Evolutionary conservation across 1,139 yeast genomes (phyloP).

Genomic region (Hansenula lynferdii): DNA sequence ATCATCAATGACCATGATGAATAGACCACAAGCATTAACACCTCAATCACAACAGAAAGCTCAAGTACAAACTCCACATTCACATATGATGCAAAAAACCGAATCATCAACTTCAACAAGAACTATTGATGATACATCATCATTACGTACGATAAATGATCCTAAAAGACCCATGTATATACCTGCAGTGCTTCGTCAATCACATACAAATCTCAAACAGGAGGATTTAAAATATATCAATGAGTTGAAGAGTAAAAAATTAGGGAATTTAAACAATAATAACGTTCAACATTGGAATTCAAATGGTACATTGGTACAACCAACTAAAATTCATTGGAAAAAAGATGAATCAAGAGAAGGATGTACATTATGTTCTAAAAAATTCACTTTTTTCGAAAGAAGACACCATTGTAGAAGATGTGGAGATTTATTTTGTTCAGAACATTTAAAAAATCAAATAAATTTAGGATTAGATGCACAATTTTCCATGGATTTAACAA

Average conservation of each 20-base stretch:
- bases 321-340: conserved; percentile 73
- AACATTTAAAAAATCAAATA: conserved; percentile 42
- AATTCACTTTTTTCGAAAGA: conserved; percentile 73
- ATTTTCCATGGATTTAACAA: conserved; percentile 50
- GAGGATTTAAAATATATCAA: conserved; percentile 27
- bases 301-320: conserved; percentile 29
- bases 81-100: conserved; percentile 1
- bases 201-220: conserved; percentile 34
- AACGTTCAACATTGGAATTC: neutral
- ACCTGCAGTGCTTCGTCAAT: conserved; percentile 81
- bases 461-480: conserved; percentile 65
- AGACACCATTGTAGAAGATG: conserved; percentile 94
- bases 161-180: conserved; percentile 82
- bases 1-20: conserved; percentile 14
- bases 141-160: conserved; percentile 54
- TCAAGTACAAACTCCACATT: neutral
- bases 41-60: neutral
- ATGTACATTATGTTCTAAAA: conserved; percentile 67
- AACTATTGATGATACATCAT: conserved; percentile 5
- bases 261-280: too few species aligned
- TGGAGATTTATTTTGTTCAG: conserved; percentile 86
- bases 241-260: conserved; percentile 18
- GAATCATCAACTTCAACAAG: neutral
- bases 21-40: neutral
- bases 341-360: conserved; percentile 59